phyloP scores from a whole-genome alignment of 257 asterid species.

The Ehretia macrophylla region DNA sequence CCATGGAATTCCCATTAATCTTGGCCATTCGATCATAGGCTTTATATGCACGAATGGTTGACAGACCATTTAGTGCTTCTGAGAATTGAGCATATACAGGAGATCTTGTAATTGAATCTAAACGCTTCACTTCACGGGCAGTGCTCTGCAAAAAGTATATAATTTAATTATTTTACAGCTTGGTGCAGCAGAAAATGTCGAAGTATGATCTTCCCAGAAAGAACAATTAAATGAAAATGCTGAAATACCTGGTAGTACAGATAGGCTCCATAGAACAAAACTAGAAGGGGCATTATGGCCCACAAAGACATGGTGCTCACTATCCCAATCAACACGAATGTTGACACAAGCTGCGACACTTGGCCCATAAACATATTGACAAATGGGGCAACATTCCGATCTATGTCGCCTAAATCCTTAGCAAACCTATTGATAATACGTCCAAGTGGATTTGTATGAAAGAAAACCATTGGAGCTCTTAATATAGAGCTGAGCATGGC shows the following conservation, averaged over 20 bases:
- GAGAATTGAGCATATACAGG: conserved; percentile 99
- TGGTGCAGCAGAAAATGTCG: too few species aligned
- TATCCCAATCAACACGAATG: conserved; percentile 89
- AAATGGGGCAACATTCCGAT: conserved; percentile 78
- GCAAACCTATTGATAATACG: conserved; percentile 94
- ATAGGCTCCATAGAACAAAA: conserved; percentile 82
- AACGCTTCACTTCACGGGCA: conserved; percentile 93
- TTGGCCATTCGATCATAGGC: conserved; percentile 91
- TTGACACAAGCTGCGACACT: conserved; percentile 79
- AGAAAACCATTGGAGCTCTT: conserved; percentile 97
- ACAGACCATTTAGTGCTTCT: conserved; percentile 86
- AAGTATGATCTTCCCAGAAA: too few species aligned
- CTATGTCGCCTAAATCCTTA: conserved; percentile 89
- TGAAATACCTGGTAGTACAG: conserved; percentile 82
- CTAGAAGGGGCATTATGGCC: conserved; percentile 95
- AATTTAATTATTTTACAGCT: not conserved
- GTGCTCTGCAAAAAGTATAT: conserved; percentile 62
- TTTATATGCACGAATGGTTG: conserved; percentile 93
- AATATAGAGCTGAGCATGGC: conserved; percentile 78
- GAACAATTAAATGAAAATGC: not conserved
- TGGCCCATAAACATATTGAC: conserved; percentile 76
- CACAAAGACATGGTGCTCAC: conserved; percentile 96
- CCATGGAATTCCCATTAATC: conserved; percentile 89
- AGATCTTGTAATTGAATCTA: conserved; percentile 84
- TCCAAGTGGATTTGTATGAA: conserved; percentile 94